Percentiles rank a stretch among this genome's conserved stretches.
Evolutionary conservation across 805 yeast species (phyloP).

Genomic region (Lipomyces chichibuensis): DNA sequence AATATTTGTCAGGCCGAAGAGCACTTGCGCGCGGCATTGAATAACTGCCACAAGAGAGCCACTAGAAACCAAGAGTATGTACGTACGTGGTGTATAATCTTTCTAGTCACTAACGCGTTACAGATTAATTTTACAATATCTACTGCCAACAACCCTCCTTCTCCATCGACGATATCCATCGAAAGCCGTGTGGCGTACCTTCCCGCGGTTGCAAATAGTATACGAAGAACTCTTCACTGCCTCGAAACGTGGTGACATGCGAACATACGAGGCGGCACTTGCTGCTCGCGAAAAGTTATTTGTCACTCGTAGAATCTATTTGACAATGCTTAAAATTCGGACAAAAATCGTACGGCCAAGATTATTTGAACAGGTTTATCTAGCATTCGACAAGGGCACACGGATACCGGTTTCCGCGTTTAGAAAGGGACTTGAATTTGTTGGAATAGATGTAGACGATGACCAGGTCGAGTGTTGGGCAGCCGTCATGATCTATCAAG

Average conservation of each 20-base stretch:
- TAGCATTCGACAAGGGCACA: conserved; percentile 38
- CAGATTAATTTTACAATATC: conserved; percentile 54
- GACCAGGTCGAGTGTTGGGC: conserved; percentile 71
- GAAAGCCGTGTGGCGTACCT: conserved; percentile 46
- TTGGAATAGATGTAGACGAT: conserved; percentile 37
- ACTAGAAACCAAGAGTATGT: conserved; percentile 44
- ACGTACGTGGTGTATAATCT: conserved; percentile 15
- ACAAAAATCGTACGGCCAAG: conserved; percentile 53
- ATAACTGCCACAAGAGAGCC: conserved; percentile 40
- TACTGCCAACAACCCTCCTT: conserved; percentile 66
- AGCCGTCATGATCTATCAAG: conserved; percentile 65
- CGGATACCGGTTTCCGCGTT: conserved; percentile 49
- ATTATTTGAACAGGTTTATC: conserved; percentile 52
- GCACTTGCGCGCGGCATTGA: conserved; percentile 57
- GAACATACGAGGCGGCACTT: conserved; percentile 53
- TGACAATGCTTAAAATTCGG: conserved; percentile 59
- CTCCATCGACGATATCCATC: conserved; percentile 55
- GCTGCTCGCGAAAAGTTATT: conserved; percentile 53
- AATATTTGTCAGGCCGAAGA: conserved; percentile 47
- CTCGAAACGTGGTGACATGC: conserved; percentile 59
- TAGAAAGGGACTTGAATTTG: conserved; percentile 50
- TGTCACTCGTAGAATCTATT: conserved; percentile 62
- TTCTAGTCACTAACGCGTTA: conserved; percentile 6
- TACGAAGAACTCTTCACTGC: conserved; percentile 57
- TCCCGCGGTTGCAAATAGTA: conserved; percentile 49